Evolutionary conservation across 2,329 filamentous ascomycete species (phyloP), one percentile per base, ranked within the genome.

Genomic region (Hymenoscyphus infarciens): DNA sequence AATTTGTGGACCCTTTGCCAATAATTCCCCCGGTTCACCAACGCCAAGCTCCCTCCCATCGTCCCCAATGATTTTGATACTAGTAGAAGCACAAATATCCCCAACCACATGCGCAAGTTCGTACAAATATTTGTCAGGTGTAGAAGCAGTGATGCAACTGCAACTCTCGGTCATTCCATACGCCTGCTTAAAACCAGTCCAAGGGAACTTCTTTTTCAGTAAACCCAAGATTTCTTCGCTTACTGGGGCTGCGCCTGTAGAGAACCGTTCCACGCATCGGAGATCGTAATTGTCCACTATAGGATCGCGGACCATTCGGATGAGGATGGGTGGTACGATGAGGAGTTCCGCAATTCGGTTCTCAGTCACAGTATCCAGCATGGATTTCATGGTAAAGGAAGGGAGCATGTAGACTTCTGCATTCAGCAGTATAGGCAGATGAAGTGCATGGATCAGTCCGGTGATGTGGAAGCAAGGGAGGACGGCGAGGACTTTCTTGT

Each of bases 291-390:
- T 39, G 22, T 63, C 22, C 1, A 68, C 68, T 10, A 70, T 60
- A 0, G 64, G 68, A 15, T 70, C 66, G 6, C 64, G 57, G 5
- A 69, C 65, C 69, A 96, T 79, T 22, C 84, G 80, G 6, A 94
- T 83, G 0, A 92, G 78, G 61, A 96, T 87, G 0, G 91, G 90
- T 4, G 92, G 92, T 2, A 93, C 91, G 3, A 88, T 77, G 8
- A 81, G 78, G 31, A 93, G 76, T 64, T 82, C 80, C 4, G 86
- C 89, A 70, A 96, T 87, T 39, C 83, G 82, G 75, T 85, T 91
- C 58, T 79, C 82, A 72, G 90, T 79, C 29, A 92, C 82, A 70
- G 88, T 82, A 35, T 78, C 68, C 10, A 87, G 80, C 80, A 87
- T 84, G 25, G 74, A 72, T 39, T 81, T 76, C 80, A 88, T 85